phyloP scores from a whole-genome alignment of 768 basidiomycete species.

The Calocybe gangraenosa region DNA sequence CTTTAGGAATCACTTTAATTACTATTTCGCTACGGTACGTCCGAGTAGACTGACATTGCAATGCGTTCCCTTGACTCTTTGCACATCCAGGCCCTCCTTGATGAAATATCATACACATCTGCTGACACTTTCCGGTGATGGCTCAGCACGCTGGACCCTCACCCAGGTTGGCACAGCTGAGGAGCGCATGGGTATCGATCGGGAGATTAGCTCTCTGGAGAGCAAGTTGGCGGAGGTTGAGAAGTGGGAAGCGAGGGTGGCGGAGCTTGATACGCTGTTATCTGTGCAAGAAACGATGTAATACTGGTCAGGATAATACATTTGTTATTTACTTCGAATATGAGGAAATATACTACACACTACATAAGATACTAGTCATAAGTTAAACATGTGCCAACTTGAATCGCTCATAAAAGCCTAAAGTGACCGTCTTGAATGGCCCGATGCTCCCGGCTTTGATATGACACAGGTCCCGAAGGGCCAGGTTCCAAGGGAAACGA shows the following conservation, averaged over 20 bases:
- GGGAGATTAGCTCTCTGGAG: slow-evolving; percentile 69
- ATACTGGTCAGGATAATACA: no score
- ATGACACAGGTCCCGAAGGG: slow-evolving; percentile 41
- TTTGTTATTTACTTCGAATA: no score
- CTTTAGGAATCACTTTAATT: slow-evolving; percentile 85
- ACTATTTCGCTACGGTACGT: slow-evolving; percentile 84
- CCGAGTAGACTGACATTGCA: background rate
- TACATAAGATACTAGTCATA: no score
- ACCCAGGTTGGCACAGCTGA: slow-evolving; percentile 67
- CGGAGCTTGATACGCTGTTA: slow-evolving; percentile 58
- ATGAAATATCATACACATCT: slow-evolving; percentile 88
- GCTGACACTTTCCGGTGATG: slow-evolving; percentile 73
- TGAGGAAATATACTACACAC: no score
- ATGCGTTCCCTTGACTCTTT: background rate
- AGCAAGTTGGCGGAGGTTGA: slow-evolving; percentile 65
- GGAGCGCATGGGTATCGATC: slow-evolving; percentile 69
- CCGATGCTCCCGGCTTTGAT: slow-evolving; percentile 46
- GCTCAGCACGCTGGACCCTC: slow-evolving; percentile 67
- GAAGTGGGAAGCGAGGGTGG: slow-evolving; percentile 66
- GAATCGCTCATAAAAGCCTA: slow-evolving; percentile 39
- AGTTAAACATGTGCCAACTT: no score
- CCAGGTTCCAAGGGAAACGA: slow-evolving; percentile 50
- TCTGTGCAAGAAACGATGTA: slow-evolving; percentile 34
- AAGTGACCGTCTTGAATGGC: slow-evolving; percentile 32
- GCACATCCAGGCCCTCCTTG: slow-evolving; percentile 61